Percentiles rank a stretch among this genome's conserved stretches.
phyloP scores from a whole-genome alignment of 768 basidiomycete species.

The Daedaleopsis sinensis region DNA sequence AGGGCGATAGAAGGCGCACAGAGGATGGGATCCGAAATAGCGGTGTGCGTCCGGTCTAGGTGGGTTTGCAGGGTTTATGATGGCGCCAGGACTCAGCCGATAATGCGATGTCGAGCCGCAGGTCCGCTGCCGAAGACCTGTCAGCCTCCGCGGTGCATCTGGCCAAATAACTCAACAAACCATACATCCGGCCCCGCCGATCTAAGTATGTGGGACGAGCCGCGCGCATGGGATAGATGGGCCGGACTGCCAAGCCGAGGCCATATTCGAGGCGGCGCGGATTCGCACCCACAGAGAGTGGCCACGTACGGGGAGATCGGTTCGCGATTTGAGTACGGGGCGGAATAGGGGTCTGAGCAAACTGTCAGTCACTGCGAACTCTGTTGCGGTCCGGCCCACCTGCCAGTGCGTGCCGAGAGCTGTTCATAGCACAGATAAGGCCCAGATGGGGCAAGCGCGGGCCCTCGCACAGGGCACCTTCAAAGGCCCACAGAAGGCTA shows the following conservation, averaged over 20 bases:
- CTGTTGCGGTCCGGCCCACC: constrained; percentile 17
- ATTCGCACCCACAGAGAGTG: constrained; percentile 13
- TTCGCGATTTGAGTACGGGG: constrained; percentile 21
- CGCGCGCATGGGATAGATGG: constrained; percentile 4
- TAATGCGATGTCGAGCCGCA: constrained; percentile 17
- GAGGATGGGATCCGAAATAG: constrained; percentile 10
- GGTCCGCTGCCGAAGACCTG: constrained; percentile 6
- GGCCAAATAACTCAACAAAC: constrained; percentile 7
- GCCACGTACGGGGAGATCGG: constrained; percentile 21
- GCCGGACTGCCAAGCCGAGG: constrained; percentile 9
- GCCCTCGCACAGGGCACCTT: constrained; percentile 14
- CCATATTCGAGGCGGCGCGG: constrained; percentile 6
- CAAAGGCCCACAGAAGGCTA: constrained; percentile 13
- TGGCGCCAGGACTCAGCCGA: constrained; percentile 30
- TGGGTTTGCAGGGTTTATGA: constrained; percentile 28
- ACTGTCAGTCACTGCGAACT: constrained; percentile 14
- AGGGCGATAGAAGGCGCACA: neutral
- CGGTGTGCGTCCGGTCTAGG: constrained; percentile 15
- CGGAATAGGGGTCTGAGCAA: constrained; percentile 21
- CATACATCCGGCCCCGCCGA: constrained; percentile 16
- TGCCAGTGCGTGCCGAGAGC: constrained; percentile 14
- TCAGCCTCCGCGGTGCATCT: constrained; percentile 10
- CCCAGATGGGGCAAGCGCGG: constrained; percentile 20
- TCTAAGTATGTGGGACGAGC: constrained; percentile 9
- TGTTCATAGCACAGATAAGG: constrained; percentile 25